Conservation (phyloP, 192 early-diverging fungal species). For the Coemansia sp. region DNA sequence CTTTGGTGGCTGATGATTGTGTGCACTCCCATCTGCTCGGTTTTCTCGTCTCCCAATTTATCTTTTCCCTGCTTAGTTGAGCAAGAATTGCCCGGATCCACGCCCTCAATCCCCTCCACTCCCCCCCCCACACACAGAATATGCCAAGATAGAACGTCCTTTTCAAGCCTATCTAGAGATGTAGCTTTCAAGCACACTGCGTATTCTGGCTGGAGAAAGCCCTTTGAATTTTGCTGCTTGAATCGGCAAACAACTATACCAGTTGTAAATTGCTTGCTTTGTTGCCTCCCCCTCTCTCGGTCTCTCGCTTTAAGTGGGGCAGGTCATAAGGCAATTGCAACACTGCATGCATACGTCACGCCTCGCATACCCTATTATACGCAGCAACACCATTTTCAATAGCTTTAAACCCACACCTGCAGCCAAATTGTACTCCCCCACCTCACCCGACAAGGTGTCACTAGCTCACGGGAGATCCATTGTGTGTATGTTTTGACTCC, state of each 20-base stretch:
- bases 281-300: not conserved
- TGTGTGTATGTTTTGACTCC: not conserved
- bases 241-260: not conserved
- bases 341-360: slow-evolving; percentile 10
- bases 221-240: not conserved
- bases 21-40: not conserved
- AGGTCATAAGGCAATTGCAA: not conserved
- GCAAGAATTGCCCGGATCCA: not conserved
- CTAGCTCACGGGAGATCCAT: not conserved
- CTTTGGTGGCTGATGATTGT: slow-evolving; percentile 6
- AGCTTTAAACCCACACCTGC: not conserved
- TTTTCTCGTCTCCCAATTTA: not conserved
- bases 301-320: not conserved
- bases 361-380: not conserved
- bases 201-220: not conserved
- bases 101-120: not conserved
- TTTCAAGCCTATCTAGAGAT: not conserved
- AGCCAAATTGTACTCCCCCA: not conserved
- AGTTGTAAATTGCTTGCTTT: not conserved
- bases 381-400: not conserved
- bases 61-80: not conserved
- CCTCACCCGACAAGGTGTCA: not conserved
- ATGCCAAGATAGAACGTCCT: slow-evolving; percentile 1
- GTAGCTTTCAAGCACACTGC: not conserved
- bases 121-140: not conserved